Evolutionary conservation across 257 asterid species (phyloP).

Genomic region (Solanum paucissectum): DNA sequence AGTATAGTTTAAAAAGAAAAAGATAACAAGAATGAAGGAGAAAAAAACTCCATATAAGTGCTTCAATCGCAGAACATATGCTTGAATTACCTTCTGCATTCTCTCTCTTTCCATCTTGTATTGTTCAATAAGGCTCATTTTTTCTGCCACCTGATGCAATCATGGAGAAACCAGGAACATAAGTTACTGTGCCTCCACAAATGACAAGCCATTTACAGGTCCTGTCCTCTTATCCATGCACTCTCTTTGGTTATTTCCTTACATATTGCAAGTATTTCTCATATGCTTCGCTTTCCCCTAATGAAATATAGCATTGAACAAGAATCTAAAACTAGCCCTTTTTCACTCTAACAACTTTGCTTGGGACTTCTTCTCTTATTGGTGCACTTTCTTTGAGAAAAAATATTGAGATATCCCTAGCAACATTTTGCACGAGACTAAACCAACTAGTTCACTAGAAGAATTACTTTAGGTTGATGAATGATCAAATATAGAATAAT

Average conservation of each 20-base stretch:
- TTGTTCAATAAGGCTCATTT: constrained; percentile 55
- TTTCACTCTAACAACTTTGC: not conserved
- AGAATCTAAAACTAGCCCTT: not conserved
- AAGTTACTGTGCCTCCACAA: not conserved
- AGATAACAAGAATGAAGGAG: not conserved
- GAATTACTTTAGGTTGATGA: not conserved
- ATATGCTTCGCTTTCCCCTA: not conserved
- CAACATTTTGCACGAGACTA: not conserved
- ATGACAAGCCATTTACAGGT: not conserved
- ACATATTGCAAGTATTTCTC: not conserved
- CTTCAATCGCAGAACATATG: not conserved
- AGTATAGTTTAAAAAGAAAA: not conserved
- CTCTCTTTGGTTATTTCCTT: not conserved
- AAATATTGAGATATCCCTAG: not conserved
- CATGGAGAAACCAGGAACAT: not conserved
- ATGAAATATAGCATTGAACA: not conserved
- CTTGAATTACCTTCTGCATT: constrained; percentile 54
- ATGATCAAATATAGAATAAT: not conserved
- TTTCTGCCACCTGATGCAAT: constrained; percentile 51
- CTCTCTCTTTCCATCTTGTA: constrained; percentile 71
- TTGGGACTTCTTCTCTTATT: not conserved
- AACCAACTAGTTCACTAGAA: not conserved
- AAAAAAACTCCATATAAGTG: not conserved
- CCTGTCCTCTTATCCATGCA: not conserved
- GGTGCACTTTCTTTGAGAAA: not conserved